Evolutionary conservation across 1,139 yeast species (phyloP).

Genomic region (Debaryomyces subglobosus): DNA sequence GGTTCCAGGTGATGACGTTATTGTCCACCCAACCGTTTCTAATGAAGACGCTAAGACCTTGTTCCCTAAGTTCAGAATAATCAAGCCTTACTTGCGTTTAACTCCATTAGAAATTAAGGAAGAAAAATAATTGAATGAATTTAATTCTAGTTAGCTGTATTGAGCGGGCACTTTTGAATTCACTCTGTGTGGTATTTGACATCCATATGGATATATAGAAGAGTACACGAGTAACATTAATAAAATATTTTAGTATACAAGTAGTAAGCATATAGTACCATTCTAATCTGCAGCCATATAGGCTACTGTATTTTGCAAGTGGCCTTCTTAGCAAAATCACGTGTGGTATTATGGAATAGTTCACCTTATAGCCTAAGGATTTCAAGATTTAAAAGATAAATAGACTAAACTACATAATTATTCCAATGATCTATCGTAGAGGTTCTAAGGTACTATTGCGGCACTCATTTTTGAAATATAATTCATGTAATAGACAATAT

Average conservation of each 20-base stretch:
- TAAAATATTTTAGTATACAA: neutral
- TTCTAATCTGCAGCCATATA: neutral
- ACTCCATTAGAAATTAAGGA: slow-evolving; percentile 31
- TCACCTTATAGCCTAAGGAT: neutral
- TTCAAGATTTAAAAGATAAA: neutral
- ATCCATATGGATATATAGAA: neutral
- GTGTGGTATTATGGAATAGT: neutral
- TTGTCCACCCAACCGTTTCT: slow-evolving; percentile 72
- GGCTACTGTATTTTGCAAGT: neutral
- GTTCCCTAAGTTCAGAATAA: slow-evolving; percentile 74
- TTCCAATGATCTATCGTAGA: slow-evolving; percentile 4
- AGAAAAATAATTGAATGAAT: slow-evolving; percentile 8
- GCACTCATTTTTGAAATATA: neutral
- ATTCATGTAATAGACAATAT: neutral
- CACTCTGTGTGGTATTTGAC: neutral
- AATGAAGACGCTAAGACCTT: slow-evolving; percentile 72
- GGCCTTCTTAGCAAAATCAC: neutral
- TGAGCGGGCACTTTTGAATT: neutral
- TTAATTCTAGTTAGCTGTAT: neutral
- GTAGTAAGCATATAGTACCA: neutral
- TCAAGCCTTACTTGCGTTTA: slow-evolving; percentile 72
- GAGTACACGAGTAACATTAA: neutral
- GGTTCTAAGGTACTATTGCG: slow-evolving; percentile 1
- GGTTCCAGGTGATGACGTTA: slow-evolving; percentile 86
- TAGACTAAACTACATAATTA: neutral